Evolutionary conservation across 495 filamentous ascomycete species (phyloP), one percentile per base, ranked within the genome.

Genomic region (Aspergillus saccharolyticus): DNA sequence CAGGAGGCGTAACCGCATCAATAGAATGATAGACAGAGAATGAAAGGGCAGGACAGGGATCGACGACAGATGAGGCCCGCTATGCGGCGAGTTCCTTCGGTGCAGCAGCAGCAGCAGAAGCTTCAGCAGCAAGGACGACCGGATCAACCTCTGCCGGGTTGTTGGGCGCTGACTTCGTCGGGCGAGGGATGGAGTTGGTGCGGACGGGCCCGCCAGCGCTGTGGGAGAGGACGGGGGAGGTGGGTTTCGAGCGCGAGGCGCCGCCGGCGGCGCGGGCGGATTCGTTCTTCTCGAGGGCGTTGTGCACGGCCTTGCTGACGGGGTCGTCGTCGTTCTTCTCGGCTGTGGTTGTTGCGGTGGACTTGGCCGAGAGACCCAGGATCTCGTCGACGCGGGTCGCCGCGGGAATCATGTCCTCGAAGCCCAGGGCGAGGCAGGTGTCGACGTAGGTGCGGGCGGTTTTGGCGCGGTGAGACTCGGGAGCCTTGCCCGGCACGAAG

Each of bases 401-500:
- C 57, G 65, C 56, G 42, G 80, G 75, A 28, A 80, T 42, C 22
- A 92, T 65, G 49, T 87, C 78, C 8, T 84, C 79, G 44, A 86
- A 78, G 20, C 78, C 78, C 20, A 97, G 68, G 17, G 75, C 66
- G 55, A 81, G 76, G 58, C 88, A 88, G 14, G 84, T 60, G 51
- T 86, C 83, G 9, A 66, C 67, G 63, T 96, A 92, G 51, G 79
- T 83, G 70, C 84, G 89, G 51, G 76, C 78, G 16, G 58, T 48
- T 49, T 76, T 79, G 39, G 93, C 72, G 15, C 71, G 55, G 45
- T 72, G 73, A 70, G 84, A 88, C 0, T 70, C 71, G 33, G 79
- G 69, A 49, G 79, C 66, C 72, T 94, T 96, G 4, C 93, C 90
- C 0, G 91, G 88, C 25, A 97, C 82, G 62, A 97, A 74, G 63